phyloP scores from a whole-genome alignment of 305 asterid species.

The Fraxinus ornus region DNA sequence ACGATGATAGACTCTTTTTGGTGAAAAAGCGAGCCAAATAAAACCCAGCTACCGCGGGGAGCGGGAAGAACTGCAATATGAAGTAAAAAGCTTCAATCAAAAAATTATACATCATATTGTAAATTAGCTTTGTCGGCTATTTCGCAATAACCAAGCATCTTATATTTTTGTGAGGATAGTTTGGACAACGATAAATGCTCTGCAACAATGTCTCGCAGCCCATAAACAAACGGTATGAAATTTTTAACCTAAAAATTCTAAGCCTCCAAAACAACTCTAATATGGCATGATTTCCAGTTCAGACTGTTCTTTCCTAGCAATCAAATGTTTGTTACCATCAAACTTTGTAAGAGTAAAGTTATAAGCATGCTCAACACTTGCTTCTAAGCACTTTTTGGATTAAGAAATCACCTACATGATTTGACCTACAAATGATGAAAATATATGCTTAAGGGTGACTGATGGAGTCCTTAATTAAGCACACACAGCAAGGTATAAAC shows the following conservation, averaged over 20 bases:
- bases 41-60: slow-evolving; percentile 90
- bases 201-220: not conserved
- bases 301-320: slow-evolving; percentile 8
- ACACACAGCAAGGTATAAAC: not conserved
- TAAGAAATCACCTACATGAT: not conserved
- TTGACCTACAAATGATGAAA: not conserved
- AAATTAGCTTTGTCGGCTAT: not conserved
- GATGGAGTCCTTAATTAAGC: not conserved
- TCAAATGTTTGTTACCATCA: slow-evolving; percentile 10
- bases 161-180: not conserved
- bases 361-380: not conserved
- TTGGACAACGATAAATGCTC: not conserved
- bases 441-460: not conserved
- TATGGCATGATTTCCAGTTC: slow-evolving; percentile 9
- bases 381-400: not conserved
- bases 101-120: slow-evolving; percentile 21
- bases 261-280: slow-evolving; percentile 6
- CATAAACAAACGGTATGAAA: not conserved
- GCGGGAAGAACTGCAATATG: slow-evolving; percentile 83
- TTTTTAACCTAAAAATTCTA: slow-evolving; percentile 9
- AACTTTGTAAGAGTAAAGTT: not conserved
- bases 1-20: slow-evolving; percentile 80
- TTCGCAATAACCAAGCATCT: not conserved
- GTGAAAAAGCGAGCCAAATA: slow-evolving; percentile 95
- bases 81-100: slow-evolving; percentile 26